Evolutionary conservation across 139 green algal genomes (phyloP), one percentile per base, ranked within the genome.

Genomic region (Trebouxia sp.): DNA sequence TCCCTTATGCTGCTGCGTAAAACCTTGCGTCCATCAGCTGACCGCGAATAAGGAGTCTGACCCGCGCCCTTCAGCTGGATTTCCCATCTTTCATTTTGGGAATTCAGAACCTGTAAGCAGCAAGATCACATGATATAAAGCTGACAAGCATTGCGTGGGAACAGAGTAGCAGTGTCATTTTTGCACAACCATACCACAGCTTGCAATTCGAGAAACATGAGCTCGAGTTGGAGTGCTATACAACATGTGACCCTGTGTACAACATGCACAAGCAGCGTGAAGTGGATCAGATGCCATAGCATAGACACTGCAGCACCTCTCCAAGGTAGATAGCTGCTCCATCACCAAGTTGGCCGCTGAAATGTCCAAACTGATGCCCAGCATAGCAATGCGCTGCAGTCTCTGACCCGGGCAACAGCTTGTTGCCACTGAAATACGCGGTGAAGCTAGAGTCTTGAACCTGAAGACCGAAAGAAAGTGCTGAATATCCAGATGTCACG

Each of bases 41-140:
- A 85, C 50, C 95, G 87, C 56, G 85, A 93, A 88, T 98, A 98
- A 0, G 95, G 95, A 30, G 95, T 98, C 69, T 83, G 88, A 20
- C 95, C 95, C 0, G 93, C 42, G 12, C 77, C 87, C 82, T 96
- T 98, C 39, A 98, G 87, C 91, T 98, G 95, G 74, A 98, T 82
- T 89, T 98, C 95, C 86, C 85, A 90, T 1, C 90, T 74, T 42
- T 88, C 80, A 0, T 89, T 87, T 35, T 30, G 45, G 12, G 9
- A 11, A 67, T 88, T 88, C 3, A 93, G 70, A 62, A 91, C 85
- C 88, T 91, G 85, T 42, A 81, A 26, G n/a, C n/a, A 53, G 32
- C 74, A 38, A 5, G n/a, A n/a, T n/a, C n/a, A n/a, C n/a, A n/a
- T n/a, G n/a, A 20, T 5, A 45, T 6, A 67, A 12, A 26, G 22